phyloP scores from a whole-genome alignment of 352 stramenopile genomes.

The Globisporangium carolinianum region DNA sequence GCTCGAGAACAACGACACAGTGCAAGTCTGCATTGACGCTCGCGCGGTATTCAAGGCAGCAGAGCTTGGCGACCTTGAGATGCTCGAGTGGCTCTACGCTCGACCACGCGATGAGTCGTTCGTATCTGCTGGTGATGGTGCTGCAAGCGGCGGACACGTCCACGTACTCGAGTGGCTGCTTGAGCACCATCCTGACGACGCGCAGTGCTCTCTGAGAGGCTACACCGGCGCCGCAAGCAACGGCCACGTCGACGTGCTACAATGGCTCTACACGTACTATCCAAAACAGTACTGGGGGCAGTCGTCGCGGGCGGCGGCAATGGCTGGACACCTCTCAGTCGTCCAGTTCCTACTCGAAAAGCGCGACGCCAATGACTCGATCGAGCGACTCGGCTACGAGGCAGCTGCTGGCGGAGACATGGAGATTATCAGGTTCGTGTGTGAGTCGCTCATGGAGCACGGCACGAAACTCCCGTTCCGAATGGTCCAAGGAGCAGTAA shows the following conservation, averaged over 20 bases:
- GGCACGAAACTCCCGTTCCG: background rate
- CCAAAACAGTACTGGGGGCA: too few relatives aligned
- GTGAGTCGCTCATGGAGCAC: background rate
- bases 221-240: background rate
- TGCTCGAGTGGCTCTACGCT: background rate
- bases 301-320: background rate
- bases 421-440: background rate
- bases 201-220: background rate
- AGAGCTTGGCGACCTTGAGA: background rate
- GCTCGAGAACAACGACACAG: background rate
- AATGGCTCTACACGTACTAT: too few relatives aligned
- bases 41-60: background rate
- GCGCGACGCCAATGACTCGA: background rate
- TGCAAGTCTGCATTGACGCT: background rate
- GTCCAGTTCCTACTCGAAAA: background rate
- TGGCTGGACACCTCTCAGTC: background rate
- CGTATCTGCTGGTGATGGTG: background rate
- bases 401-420: background rate
- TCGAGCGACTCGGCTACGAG: background rate
- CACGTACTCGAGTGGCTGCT: background rate
- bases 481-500: too few relatives aligned
- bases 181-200: background rate
- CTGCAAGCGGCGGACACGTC: background rate
- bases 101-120: background rate
- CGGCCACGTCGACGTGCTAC: too few relatives aligned